Percentiles rank a stretch among this genome's conserved stretches.
These are phyloP conservation scores for Smallanthus sonchifolius DNA, from an alignment of 129 eudicot genomes.

Conservation along the genomic window DNA sequence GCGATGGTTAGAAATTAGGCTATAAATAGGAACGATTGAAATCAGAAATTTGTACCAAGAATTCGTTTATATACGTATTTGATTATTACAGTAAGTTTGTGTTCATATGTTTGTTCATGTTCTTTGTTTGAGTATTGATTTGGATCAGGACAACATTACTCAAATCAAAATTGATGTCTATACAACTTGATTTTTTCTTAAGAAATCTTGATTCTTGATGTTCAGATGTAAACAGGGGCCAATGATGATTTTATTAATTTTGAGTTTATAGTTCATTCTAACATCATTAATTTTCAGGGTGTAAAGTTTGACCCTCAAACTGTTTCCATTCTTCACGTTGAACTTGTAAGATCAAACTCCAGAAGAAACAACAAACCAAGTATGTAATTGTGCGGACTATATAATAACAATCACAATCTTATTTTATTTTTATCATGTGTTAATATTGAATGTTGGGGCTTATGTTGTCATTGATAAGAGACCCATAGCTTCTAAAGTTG, in stretches of 20 bases:
- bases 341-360: constrained; percentile 90
- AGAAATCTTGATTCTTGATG: background rate
- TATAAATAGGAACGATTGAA: too few species aligned
- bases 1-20: too few species aligned
- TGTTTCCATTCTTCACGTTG: constrained; percentile 79
- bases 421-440: background rate
- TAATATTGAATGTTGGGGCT: constrained; percentile 31
- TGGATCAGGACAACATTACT: too few species aligned
- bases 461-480: constrained; percentile 90
- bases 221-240: constrained; percentile 2
- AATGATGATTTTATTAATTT: background rate
- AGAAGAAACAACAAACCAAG: constrained; percentile 73
- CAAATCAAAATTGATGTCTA: too few species aligned
- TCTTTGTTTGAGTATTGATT: too few species aligned
- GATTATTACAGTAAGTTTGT: too few species aligned
- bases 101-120: too few species aligned
- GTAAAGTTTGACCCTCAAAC: constrained; percentile 91
- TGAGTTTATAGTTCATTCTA: background rate
- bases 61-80: too few species aligned
- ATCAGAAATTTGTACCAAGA: too few species aligned
- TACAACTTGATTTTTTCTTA: background rate
- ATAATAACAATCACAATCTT: background rate
- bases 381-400: constrained; percentile 8
- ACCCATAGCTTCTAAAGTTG: constrained; percentile 38
- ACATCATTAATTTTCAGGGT: constrained; percentile 49